A percentile compares a stretch with the other conserved stretches of the same genome.
phyloP scores from a whole-genome alignment of 805 yeast species.

The Cyberlindnera mycetangii region DNA sequence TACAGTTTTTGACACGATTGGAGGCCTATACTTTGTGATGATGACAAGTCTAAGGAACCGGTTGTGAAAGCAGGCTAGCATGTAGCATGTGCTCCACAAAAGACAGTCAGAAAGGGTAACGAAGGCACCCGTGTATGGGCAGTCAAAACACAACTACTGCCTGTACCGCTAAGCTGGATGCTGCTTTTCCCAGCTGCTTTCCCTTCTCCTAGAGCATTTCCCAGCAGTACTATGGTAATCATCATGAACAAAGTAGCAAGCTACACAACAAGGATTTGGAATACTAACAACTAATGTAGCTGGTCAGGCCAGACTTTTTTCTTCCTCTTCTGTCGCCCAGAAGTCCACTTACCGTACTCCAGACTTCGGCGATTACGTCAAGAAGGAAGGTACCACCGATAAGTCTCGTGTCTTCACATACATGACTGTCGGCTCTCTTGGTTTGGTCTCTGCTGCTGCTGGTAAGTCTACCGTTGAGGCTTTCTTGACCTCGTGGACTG shows the following conservation, averaged over 20 bases:
- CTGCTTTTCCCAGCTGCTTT: too few relatives aligned
- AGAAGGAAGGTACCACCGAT: constrained; percentile 67
- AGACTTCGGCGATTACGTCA: constrained; percentile 78
- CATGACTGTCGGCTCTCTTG: constrained; percentile 97
- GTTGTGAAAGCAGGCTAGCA: too few relatives aligned
- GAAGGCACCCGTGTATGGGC: too few relatives aligned
- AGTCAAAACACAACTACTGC: too few relatives aligned
- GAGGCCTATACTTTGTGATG: neutral
- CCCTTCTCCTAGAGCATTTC: too few relatives aligned
- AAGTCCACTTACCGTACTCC: constrained; percentile 89
- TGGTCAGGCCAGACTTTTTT: constrained; percentile 30
- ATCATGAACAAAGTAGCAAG: neutral
- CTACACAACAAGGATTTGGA: neutral
- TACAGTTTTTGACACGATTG: neutral
- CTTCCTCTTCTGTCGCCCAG: constrained; percentile 42
- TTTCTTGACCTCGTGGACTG: constrained; percentile 90
- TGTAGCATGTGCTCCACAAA: too few relatives aligned
- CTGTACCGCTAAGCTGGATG: too few relatives aligned
- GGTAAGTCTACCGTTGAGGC: constrained; percentile 95
- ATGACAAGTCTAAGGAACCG: too few relatives aligned
- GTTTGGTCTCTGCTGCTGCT: constrained; percentile 86
- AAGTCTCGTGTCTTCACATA: constrained; percentile 84
- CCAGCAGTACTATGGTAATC: too few relatives aligned
- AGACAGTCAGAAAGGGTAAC: too few relatives aligned
- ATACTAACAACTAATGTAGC: constrained; percentile 19